phyloP scores from a whole-genome alignment of 2,329 filamentous ascomycete genomes.

The Cercospora janseana region DNA sequence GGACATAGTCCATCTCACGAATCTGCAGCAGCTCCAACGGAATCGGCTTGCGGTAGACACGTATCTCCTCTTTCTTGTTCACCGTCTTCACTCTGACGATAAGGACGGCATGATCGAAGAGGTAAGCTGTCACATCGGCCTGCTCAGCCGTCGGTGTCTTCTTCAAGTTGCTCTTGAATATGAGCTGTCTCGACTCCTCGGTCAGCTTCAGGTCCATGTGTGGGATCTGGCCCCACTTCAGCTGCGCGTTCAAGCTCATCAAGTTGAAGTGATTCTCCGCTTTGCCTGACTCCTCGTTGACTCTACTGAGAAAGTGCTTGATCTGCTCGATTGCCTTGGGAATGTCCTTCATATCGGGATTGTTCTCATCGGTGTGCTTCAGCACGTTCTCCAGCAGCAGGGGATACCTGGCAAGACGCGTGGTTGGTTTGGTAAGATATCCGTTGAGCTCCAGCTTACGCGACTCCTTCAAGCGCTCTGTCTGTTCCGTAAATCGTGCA shows the following conservation, averaged over 20 bases:
- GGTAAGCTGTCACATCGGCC: constrained; percentile 85
- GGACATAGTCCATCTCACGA: constrained; percentile 94
- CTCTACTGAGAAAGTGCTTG: constrained; percentile 78
- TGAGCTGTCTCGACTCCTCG: constrained; percentile 85
- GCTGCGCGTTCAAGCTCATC: constrained; percentile 82
- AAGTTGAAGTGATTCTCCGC: constrained; percentile 97
- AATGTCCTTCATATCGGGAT: constrained; percentile 85
- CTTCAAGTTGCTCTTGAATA: constrained; percentile 93
- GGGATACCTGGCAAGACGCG: constrained; percentile 88
- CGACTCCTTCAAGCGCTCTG: constrained; percentile 92
- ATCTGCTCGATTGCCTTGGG: constrained; percentile 86
- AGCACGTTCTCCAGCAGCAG: constrained; percentile 85
- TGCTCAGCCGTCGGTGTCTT: constrained; percentile 81
- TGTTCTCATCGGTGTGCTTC: constrained; percentile 87
- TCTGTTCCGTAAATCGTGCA: constrained; percentile 90
- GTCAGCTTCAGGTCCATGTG: constrained; percentile 91
- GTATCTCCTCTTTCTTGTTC: constrained; percentile 90
- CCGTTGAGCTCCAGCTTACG: constrained; percentile 95
- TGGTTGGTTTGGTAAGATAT: constrained; percentile 96
- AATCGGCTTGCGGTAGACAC: constrained; percentile 93
- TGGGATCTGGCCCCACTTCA: constrained; percentile 87
- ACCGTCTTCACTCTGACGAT: constrained; percentile 87
- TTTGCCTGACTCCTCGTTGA: constrained; percentile 94
- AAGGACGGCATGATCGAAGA: constrained; percentile 94
- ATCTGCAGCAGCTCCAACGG: constrained; percentile 91